Percentiles rank a stretch among this genome's conserved stretches.
phyloP scores from a whole-genome alignment of 331 rosid species.

The Ulmus americana region DNA sequence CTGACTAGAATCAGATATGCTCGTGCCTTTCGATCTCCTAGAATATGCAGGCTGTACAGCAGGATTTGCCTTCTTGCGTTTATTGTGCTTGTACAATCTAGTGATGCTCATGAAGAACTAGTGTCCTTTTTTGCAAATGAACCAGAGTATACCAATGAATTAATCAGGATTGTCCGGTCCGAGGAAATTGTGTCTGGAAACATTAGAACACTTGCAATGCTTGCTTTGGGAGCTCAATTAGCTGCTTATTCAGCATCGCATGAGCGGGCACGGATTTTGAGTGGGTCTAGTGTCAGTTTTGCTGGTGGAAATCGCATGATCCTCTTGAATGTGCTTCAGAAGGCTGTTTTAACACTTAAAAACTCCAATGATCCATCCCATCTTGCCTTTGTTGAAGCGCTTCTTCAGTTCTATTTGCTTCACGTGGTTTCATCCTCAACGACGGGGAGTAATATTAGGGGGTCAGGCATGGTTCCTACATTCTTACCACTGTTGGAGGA shows the following conservation, averaged over 20 bases:
- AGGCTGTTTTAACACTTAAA: slow-evolving; percentile 76
- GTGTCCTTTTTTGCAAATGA: slow-evolving; percentile 92
- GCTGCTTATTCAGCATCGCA: slow-evolving; percentile 95
- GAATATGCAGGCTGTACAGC: slow-evolving; percentile 79
- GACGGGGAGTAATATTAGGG: slow-evolving; percentile 85
- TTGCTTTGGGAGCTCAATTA: slow-evolving; percentile 96
- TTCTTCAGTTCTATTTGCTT: slow-evolving; percentile 92
- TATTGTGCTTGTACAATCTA: slow-evolving; percentile 84
- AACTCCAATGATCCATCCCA: slow-evolving; percentile 79
- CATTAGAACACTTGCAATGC: slow-evolving; percentile 94
- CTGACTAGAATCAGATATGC: slow-evolving; percentile 93
- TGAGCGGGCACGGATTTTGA: slow-evolving; percentile 85
- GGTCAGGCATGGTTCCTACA: slow-evolving; percentile 99
- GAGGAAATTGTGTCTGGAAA: slow-evolving; percentile 82
- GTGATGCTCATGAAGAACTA: slow-evolving; percentile 92
- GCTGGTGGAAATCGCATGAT: slow-evolving; percentile 93
- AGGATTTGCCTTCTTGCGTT: slow-evolving; percentile 93
- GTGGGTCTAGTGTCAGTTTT: slow-evolving; percentile 84
- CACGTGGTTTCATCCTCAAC: slow-evolving; percentile 94
- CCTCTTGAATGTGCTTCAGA: slow-evolving; percentile 91
- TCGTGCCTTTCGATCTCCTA: slow-evolving; percentile 73
- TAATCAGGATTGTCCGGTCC: slow-evolving; percentile 84
- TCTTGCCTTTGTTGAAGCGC: slow-evolving; percentile 93
- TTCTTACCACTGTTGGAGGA: slow-evolving; percentile 95
- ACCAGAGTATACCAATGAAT: slow-evolving; percentile 91